phyloP scores from a whole-genome alignment of 2,329 filamentous ascomycete genomes.

The Teratosphaeriaceae sp. region DNA sequence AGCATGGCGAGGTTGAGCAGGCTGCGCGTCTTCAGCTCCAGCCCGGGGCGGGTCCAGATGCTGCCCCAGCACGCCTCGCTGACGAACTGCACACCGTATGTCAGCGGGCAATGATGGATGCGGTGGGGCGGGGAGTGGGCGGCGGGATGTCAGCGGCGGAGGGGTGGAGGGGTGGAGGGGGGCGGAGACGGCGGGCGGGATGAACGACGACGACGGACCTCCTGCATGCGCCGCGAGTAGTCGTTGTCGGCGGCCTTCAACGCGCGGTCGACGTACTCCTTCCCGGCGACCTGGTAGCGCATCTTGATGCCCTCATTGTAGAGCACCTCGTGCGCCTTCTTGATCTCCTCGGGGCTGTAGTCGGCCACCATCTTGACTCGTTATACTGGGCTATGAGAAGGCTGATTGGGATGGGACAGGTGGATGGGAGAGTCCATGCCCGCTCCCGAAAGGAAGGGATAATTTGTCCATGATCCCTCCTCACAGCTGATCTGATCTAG shows the following conservation, averaged over 20 bases:
- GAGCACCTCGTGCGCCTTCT: conserved; percentile 45
- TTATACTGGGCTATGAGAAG: no score
- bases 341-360: conserved; percentile 22
- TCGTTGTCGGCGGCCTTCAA: conserved; percentile 50
- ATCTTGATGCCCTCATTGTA: conserved; percentile 57
- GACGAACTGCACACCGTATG: conserved; percentile 31
- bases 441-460: no score
- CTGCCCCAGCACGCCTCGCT: conserved; percentile 60
- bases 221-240: conserved; percentile 56
- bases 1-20: conserved; percentile 61
- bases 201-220: conserved; percentile 40
- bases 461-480: no score
- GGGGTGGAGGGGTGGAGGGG: no score
- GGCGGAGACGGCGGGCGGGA: no score
- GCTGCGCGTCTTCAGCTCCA: conserved; percentile 54
- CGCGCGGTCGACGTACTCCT: conserved; percentile 53
- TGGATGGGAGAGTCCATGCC: no score
- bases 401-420: no score
- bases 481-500: no score
- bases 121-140: neutral
- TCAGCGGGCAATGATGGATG: neutral
- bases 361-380: conserved; percentile 9
- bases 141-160: no score
- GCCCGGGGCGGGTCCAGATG: conserved; percentile 57
- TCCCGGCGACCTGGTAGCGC: conserved; percentile 54